Conservation (phyloP, 106 monocot genomes). For the Dendrobium officinale region DNA sequence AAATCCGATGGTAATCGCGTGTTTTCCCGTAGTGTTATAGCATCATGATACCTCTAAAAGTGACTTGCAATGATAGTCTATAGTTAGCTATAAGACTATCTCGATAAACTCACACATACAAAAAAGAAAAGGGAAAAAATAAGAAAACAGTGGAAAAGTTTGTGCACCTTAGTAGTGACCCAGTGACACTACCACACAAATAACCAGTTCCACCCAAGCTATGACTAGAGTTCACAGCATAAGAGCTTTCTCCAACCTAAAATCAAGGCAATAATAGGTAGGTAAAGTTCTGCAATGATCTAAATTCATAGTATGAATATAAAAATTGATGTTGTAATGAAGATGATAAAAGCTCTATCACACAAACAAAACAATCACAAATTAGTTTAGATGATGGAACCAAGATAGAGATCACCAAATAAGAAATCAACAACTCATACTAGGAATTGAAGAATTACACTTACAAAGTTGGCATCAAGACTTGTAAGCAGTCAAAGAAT, state of each 20-base stretch:
- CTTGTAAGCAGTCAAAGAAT: too few species aligned
- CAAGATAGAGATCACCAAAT: too few species aligned
- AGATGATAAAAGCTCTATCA: too few species aligned
- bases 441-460: too few species aligned
- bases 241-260: conserved; percentile 72
- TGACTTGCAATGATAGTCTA: not conserved
- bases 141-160: not conserved
- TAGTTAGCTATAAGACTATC: not conserved
- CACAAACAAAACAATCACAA: too few species aligned
- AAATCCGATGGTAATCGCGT: too few species aligned
- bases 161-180: conserved; percentile 80
- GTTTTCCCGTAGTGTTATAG: not conserved
- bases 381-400: too few species aligned
- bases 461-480: too few species aligned
- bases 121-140: not conserved
- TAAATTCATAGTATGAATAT: too few species aligned
- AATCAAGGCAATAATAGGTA: conserved; percentile 1
- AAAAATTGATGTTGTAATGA: too few species aligned
- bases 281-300: not conserved
- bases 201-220: conserved; percentile 52
- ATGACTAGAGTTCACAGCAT: conserved; percentile 65
- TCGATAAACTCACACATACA: not conserved
- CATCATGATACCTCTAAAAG: not conserved
- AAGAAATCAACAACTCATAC: too few species aligned
- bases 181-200: conserved; percentile 46